These are phyloP conservation scores for Pelargonium cotyledonis DNA, from an alignment of 441 rosid genomes.

Conservation along the genomic window DNA sequence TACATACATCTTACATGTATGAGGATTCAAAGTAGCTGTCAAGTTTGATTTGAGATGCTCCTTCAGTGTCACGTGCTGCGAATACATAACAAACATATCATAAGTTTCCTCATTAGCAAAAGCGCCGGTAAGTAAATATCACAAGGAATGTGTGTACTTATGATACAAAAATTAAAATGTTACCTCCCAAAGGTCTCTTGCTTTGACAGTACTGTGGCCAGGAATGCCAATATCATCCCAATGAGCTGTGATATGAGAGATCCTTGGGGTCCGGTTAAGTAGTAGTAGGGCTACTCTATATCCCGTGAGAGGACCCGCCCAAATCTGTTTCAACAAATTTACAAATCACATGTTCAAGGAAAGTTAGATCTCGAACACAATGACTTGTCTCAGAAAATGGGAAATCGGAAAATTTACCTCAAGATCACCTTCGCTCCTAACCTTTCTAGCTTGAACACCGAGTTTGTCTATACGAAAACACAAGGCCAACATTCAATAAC, in stretches of 20 bases:
- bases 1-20: conserved; percentile 55
- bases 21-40: conserved; percentile 39
- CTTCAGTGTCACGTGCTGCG: too few relatives aligned
- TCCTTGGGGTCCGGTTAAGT: conserved; percentile 38
- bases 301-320: conserved; percentile 61
- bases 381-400: too few relatives aligned
- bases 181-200: conserved; percentile 78
- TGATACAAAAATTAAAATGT: not conserved
- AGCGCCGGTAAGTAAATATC: too few relatives aligned
- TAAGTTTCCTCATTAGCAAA: too few relatives aligned
- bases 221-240: conserved; percentile 64
- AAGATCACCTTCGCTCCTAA: conserved; percentile 48
- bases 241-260: conserved; percentile 36
- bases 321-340: conserved; percentile 30
- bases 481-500: not conserved
- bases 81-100: conserved; percentile 12
- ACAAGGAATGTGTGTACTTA: too few relatives aligned
- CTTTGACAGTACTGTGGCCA: conserved; percentile 40
- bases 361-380: too few relatives aligned
- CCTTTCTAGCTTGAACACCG: conserved; percentile 67
- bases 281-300: conserved; percentile 49
- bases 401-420: conserved; percentile 30
- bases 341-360: not conserved
- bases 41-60: conserved; percentile 32
- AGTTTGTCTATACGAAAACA: conserved; percentile 43